Evolutionary conservation across 306 rosid species (phyloP), one percentile per base, ranked within the genome.

Genomic region (Macrotyloma uniflorum): DNA sequence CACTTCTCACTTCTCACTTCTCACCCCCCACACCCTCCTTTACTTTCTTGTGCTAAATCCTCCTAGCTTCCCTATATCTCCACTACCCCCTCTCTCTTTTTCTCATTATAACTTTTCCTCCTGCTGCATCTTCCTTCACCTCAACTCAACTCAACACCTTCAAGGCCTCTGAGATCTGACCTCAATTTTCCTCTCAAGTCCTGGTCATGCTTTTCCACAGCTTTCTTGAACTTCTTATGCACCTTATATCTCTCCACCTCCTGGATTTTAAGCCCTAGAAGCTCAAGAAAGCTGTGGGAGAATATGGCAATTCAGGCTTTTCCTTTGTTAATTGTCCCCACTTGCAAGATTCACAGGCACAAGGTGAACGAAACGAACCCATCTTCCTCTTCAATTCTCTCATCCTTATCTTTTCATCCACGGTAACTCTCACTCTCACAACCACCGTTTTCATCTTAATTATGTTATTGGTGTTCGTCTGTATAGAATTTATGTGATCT

Each of bases 201-300:
- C 83, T 88, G 89, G 94, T 87, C 96, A 90, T 93, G 87, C 93
- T 93, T 87, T 93, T 93, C 98, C 98, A 93, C 98, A 93, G 98
- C 98, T 93, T 93, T 93, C 98, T 93, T 93, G 98, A 93, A 93
- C 98, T 93, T 93, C 90, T 85, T 80, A 8, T 59, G 85, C 59
- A 35, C 75, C 74, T 74, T 72, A 28, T 55, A 61, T 8, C 67
- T 82, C 62, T 72, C 18, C 36, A 67, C 5, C 18, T 35, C 3
- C 35, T 1, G 32, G 42, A 78, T 80, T 68, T 15, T 15, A 46
- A 58, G 83, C 83, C 80, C 80, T 82, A 80, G 95, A 82, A 91
- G 98, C 84, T 93, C 98, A 93, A 93, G 98, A 93, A 93, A 90
- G 96, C 96, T 93, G 98, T 93, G 98, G 98, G 96, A 91, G 80